Conservation (phyloP, 306 rosid genomes). For the Citrullus colocynthis region DNA sequence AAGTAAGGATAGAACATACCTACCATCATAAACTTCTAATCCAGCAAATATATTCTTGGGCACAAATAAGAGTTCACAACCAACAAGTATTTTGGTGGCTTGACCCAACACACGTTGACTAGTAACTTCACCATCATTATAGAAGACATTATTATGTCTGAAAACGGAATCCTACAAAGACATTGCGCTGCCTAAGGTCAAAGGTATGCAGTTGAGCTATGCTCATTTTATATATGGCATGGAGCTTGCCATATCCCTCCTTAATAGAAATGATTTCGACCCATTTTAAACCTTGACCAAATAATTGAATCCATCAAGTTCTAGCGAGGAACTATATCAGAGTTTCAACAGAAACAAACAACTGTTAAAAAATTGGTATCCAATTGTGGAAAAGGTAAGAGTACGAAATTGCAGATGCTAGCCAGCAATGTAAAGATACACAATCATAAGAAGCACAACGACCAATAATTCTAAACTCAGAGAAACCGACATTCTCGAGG, state of each 20-base stretch:
- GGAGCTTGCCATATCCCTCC: neutral
- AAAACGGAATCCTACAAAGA: no score
- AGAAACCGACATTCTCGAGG: neutral
- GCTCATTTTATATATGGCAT: no score
- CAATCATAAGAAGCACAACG: neutral
- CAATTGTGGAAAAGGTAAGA: neutral
- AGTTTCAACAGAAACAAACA: neutral
- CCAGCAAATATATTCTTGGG: neutral
- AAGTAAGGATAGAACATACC: neutral
- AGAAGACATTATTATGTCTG: neutral
- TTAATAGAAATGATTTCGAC: neutral
- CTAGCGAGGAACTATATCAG: neutral
- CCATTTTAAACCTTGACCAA: neutral
- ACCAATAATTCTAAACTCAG: neutral
- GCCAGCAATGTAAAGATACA: neutral
- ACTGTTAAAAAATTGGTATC: neutral
- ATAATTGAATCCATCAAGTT: neutral
- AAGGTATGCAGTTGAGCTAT: no score
- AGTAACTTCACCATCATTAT: neutral
- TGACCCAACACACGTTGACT: no score
- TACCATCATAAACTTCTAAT: neutral
- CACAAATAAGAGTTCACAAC: neutral
- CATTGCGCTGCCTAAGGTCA: no score
- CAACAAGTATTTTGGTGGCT: no score
- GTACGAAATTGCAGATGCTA: neutral